phyloP scores from a whole-genome alignment of 306 rosid species.

The Cicer cuneatum region DNA sequence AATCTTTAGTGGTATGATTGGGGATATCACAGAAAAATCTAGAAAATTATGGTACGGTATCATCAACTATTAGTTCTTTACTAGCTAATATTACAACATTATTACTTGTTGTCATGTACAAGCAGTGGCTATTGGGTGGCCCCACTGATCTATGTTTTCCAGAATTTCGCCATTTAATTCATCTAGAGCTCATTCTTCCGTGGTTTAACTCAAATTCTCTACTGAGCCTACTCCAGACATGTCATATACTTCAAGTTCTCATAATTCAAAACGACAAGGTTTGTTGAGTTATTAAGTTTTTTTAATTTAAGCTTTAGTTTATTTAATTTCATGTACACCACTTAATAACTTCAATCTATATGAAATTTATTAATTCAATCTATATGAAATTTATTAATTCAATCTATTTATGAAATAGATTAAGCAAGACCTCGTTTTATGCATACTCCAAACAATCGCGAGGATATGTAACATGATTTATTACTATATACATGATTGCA shows the following conservation, averaged over 20 bases:
- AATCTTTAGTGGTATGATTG: too few relatives aligned
- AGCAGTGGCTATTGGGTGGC: constrained; percentile 3
- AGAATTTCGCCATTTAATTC: background rate
- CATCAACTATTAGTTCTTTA: background rate
- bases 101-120: background rate
- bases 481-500: background rate
- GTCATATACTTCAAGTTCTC: constrained; percentile 7
- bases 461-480: background rate
- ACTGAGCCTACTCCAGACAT: constrained; percentile 1
- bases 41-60: too few relatives aligned
- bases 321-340: background rate
- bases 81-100: background rate
- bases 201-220: background rate
- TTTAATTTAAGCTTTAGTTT: too few relatives aligned
- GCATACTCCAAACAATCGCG: background rate
- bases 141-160: background rate
- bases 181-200: background rate
- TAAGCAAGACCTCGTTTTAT: background rate
- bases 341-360: background rate
- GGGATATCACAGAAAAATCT: too few relatives aligned
- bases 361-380: too few relatives aligned
- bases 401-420: background rate
- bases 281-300: background rate
- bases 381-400: background rate
- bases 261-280: background rate